Percentiles rank a stretch among this genome's conserved stretches.
Evolutionary conservation across 1,284 basidiomycete genomes (phyloP).

Genomic region (Kwoniella shivajii): DNA sequence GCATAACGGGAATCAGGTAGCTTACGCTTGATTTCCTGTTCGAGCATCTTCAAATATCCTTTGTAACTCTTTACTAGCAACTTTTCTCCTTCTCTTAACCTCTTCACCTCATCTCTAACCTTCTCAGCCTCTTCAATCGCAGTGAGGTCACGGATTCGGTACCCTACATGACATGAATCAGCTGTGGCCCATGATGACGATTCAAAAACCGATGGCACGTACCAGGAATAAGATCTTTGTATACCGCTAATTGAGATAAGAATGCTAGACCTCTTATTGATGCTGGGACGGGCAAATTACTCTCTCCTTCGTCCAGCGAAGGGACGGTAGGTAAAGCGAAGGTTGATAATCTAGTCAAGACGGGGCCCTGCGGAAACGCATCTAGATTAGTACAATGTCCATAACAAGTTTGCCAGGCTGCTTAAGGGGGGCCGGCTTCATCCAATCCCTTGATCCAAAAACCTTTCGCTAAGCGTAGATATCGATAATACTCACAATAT

Average conservation of each 20-base stretch:
- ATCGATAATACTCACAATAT: slow-evolving; percentile 46
- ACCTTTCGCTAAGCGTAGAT: slow-evolving; percentile 64
- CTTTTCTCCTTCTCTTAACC: slow-evolving; percentile 93
- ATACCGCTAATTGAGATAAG: slow-evolving; percentile 88
- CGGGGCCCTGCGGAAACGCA: slow-evolving; percentile 64
- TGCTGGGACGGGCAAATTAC: slow-evolving; percentile 69
- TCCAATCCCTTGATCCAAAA: too few relatives aligned
- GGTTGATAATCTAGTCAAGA: slow-evolving; percentile 80
- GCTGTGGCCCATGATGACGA: neutral
- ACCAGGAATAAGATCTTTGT: slow-evolving; percentile 92
- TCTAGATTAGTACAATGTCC: neutral
- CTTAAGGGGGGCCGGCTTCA: too few relatives aligned
- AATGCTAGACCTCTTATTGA: slow-evolving; percentile 85
- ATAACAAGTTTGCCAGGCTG: too few relatives aligned
- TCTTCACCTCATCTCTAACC: slow-evolving; percentile 88
- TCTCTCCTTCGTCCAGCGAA: slow-evolving; percentile 64
- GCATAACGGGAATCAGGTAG: slow-evolving; percentile 8
- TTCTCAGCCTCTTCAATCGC: slow-evolving; percentile 90
- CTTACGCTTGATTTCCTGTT: slow-evolving; percentile 82
- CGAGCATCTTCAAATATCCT: slow-evolving; percentile 79
- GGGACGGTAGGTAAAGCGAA: slow-evolving; percentile 75
- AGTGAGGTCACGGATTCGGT: slow-evolving; percentile 79
- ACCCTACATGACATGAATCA: slow-evolving; percentile 40
- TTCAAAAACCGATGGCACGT: slow-evolving; percentile 57
- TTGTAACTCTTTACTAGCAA: slow-evolving; percentile 91